These are phyloP conservation scores for Mycena haematopus DNA, from an alignment of 768 basidiomycete species.

Conservation along the genomic window DNA sequence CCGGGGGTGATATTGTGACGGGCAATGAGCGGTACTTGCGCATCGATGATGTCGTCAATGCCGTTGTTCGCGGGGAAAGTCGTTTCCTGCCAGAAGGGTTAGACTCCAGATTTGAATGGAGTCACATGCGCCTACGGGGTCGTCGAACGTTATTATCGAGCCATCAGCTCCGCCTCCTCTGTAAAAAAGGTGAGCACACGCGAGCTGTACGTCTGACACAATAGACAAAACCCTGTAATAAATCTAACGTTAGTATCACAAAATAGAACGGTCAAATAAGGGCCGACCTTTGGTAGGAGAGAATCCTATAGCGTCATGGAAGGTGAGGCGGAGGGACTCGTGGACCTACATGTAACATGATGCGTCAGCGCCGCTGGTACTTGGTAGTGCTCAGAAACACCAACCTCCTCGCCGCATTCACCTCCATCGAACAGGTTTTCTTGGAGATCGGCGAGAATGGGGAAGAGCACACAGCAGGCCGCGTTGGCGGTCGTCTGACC, in stretches of 20 bases:
- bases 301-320: slow-evolving; percentile 35
- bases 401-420: slow-evolving; percentile 43
- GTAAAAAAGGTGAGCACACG: not conserved
- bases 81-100: slow-evolving; percentile 37
- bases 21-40: slow-evolving; percentile 41
- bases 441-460: slow-evolving; percentile 47
- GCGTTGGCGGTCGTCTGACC: slow-evolving; percentile 38
- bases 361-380: not conserved
- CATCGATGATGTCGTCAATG: slow-evolving; percentile 48
- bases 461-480: slow-evolving; percentile 48
- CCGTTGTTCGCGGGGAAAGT: slow-evolving; percentile 51
- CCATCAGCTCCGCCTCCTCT: slow-evolving; percentile 57
- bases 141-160: slow-evolving; percentile 53
- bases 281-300: slow-evolving; percentile 19
- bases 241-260: not conserved
- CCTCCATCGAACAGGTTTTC: slow-evolving; percentile 43
- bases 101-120: not conserved
- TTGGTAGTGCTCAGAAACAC: too few relatives aligned
- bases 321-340: slow-evolving; percentile 21
- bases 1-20: slow-evolving; percentile 47
- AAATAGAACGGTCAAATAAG: not conserved
- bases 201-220: not conserved
- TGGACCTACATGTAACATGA: slow-evolving; percentile 13
- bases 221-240: slow-evolving; percentile 5
- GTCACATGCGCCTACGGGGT: slow-evolving; percentile 29